Percentiles rank a stretch among this genome's conserved stretches.
phyloP scores from a whole-genome alignment of 345 rosid species.

The Sonneratia alba region DNA sequence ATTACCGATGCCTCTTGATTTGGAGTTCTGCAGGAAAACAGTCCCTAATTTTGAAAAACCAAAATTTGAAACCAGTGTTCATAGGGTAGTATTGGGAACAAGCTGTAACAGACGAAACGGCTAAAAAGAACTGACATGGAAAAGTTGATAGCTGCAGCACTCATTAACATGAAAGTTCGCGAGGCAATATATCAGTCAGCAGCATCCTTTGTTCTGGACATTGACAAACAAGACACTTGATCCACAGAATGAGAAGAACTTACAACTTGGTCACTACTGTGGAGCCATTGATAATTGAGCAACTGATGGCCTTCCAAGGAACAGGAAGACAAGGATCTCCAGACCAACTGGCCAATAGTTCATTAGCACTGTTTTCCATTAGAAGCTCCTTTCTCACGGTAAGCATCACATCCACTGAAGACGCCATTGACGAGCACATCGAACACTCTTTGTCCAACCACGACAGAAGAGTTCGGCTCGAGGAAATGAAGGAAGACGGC shows the following conservation, averaged over 20 bases:
- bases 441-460: slow-evolving; percentile 40
- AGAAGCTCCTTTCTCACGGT: slow-evolving; percentile 25
- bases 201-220: too few species aligned
- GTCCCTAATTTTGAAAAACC: too few species aligned
- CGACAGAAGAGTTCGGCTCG: slow-evolving; percentile 30
- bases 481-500: slow-evolving; percentile 53
- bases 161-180: too few species aligned
- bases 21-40: too few species aligned
- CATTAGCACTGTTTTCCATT: slow-evolving; percentile 16
- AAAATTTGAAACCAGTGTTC: too few species aligned
- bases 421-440: slow-evolving; percentile 36
- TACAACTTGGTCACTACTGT: slow-evolving; percentile 35
- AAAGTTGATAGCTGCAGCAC: too few species aligned
- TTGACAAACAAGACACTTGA: too few species aligned
- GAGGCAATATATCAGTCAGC: too few species aligned
- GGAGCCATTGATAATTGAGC: slow-evolving; percentile 23
- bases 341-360: slow-evolving; percentile 36
- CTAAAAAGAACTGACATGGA: not conserved
- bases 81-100: too few species aligned
- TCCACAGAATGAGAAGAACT: slow-evolving; percentile 13
- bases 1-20: too few species aligned
- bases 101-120: too few species aligned
- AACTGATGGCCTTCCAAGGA: slow-evolving; percentile 43
- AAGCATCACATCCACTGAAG: slow-evolving; percentile 30
- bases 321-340: slow-evolving; percentile 62